Evolutionary conservation across 2,329 filamentous ascomycete genomes (phyloP).

Genomic region (Cyphellophora attinorum): DNA sequence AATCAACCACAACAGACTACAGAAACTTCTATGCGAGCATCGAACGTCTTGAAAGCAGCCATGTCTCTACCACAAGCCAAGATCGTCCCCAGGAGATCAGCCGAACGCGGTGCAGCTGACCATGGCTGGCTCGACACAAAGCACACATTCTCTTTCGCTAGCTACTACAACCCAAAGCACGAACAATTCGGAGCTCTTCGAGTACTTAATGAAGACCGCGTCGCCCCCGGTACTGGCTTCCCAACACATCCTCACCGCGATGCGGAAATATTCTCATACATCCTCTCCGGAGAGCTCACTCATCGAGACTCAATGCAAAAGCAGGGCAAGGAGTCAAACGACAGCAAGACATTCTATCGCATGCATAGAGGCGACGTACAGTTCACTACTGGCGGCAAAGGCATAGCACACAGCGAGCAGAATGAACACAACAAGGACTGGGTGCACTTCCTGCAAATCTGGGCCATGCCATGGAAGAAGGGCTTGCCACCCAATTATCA

Average conservation of each 20-base stretch:
- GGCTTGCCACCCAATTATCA: slow-evolving; percentile 68
- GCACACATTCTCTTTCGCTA: slow-evolving; percentile 77
- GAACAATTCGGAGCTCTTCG: slow-evolving; percentile 65
- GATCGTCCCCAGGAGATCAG: slow-evolving; percentile 65
- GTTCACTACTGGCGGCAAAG: slow-evolving; percentile 78
- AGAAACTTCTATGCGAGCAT: slow-evolving; percentile 14
- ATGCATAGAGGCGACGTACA: slow-evolving; percentile 77
- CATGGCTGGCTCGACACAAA: slow-evolving; percentile 84
- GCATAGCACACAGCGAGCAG: slow-evolving; percentile 71
- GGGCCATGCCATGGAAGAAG: slow-evolving; percentile 68
- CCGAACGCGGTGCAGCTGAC: slow-evolving; percentile 63
- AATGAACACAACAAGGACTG: slow-evolving; percentile 63
- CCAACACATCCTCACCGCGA: slow-evolving; percentile 77
- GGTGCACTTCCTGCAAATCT: slow-evolving; percentile 83
- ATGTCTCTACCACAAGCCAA: slow-evolving; percentile 61
- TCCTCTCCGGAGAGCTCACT: slow-evolving; percentile 75
- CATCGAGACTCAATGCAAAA: slow-evolving; percentile 79
- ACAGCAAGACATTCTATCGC: slow-evolving; percentile 54
- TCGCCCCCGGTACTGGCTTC: slow-evolving; percentile 64
- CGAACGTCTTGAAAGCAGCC: slow-evolving; percentile 24
- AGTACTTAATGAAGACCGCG: slow-evolving; percentile 83
- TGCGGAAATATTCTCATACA: slow-evolving; percentile 84
- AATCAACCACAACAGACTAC: slow-evolving; percentile 2
- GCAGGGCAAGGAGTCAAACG: slow-evolving; percentile 52
- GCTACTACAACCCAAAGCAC: slow-evolving; percentile 57